Conservation (phyloP, 1,139 yeast species). For the Candida sojae region DNA sequence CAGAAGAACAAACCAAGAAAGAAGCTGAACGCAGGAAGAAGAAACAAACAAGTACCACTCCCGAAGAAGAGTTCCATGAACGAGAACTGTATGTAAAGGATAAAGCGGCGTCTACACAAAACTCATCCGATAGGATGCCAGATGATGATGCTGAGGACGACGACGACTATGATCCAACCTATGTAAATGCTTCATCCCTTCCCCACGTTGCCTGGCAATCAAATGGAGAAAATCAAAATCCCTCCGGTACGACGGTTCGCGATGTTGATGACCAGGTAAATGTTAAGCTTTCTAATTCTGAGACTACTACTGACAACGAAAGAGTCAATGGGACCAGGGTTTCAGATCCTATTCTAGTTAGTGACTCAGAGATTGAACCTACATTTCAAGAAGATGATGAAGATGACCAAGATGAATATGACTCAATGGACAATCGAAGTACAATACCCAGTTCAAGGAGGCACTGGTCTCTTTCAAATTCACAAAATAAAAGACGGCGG, state of each 20-base stretch:
- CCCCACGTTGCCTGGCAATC: no score
- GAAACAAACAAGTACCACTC: no score
- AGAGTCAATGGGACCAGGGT: not conserved
- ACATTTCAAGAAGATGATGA: not conserved
- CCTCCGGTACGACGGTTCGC: no score
- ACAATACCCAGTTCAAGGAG: not conserved
- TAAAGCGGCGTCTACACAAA: no score
- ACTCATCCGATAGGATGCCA: no score
- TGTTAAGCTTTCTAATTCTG: no score
- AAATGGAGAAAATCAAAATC: no score
- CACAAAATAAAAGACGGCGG: slow-evolving; percentile 2
- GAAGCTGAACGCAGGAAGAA: not conserved
- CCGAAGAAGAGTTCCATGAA: no score
- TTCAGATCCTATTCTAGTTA: not conserved
- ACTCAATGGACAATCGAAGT: not conserved
- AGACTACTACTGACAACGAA: not conserved
- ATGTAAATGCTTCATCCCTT: not conserved
- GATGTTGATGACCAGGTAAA: no score
- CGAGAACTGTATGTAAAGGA: no score
- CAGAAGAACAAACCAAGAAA: not conserved
- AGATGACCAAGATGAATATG: slow-evolving; percentile 9
- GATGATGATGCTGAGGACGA: not conserved
- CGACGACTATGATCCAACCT: not conserved
- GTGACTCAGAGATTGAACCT: not conserved
- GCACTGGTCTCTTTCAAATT: not conserved